Percentiles rank a stretch among this genome's conserved stretches.
These are phyloP conservation scores for Neofusicoccum kwambonambiense DNA, from an alignment of 2,329 filamentous ascomycete species.

Conservation along the genomic window DNA sequence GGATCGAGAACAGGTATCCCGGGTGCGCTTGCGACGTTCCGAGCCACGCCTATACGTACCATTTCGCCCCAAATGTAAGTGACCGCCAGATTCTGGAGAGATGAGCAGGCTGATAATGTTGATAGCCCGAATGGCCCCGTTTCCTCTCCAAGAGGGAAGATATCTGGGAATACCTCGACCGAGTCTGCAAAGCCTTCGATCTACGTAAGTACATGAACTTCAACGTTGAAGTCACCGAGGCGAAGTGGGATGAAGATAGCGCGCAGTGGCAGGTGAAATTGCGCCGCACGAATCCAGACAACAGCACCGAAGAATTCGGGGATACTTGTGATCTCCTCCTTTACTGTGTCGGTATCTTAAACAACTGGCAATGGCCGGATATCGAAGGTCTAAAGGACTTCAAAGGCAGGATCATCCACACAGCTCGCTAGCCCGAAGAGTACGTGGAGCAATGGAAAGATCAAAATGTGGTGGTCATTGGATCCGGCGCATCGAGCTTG, in stretches of 20 bases:
- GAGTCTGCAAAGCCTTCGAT: slow-evolving; percentile 49
- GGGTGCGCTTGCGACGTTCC: slow-evolving; percentile 48
- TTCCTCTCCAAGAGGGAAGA: slow-evolving; percentile 48
- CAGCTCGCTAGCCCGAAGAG: slow-evolving; percentile 46
- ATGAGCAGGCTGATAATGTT: neutral
- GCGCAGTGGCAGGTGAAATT: slow-evolving; percentile 53
- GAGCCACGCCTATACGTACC: slow-evolving; percentile 45
- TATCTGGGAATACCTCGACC: slow-evolving; percentile 50
- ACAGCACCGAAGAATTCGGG: slow-evolving; percentile 31
- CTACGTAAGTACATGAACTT: slow-evolving; percentile 55
- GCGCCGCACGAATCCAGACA: slow-evolving; percentile 23
- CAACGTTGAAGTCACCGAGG: slow-evolving; percentile 47
- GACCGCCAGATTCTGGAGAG: too few relatives aligned
- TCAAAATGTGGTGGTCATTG: slow-evolving; percentile 45
- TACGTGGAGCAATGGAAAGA: slow-evolving; percentile 46
- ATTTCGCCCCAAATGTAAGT: too few relatives aligned
- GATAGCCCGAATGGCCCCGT: slow-evolving; percentile 47
- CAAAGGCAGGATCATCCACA: slow-evolving; percentile 45
- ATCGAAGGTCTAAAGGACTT: slow-evolving; percentile 46
- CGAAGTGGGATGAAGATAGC: slow-evolving; percentile 50
- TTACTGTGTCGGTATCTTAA: slow-evolving; percentile 45
- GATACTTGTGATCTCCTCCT: slow-evolving; percentile 46
- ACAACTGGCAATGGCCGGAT: slow-evolving; percentile 38
- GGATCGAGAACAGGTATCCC: slow-evolving; percentile 46
- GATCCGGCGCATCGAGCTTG: slow-evolving; percentile 46